Evolutionary conservation across 805 yeast genomes (phyloP).

Genomic region (Danielia reshetovae): DNA sequence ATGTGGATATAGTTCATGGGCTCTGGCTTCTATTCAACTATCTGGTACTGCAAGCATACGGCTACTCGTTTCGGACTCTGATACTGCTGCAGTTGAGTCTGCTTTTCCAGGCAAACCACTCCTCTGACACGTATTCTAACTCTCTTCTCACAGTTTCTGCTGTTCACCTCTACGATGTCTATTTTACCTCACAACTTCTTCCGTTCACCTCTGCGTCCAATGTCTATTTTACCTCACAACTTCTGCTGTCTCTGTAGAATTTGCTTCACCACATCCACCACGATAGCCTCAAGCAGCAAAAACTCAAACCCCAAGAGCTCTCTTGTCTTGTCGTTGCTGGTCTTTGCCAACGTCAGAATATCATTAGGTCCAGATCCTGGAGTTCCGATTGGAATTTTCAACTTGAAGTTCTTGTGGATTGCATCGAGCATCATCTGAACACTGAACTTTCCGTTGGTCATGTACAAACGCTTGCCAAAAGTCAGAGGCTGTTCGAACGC

Average conservation of each 20-base stretch:
- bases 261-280: conserved; percentile 18
- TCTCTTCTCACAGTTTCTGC: no score
- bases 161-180: no score
- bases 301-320: conserved; percentile 14
- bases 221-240: no score
- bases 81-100: no score
- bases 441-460: conserved; percentile 32
- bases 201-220: no score
- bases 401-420: conserved; percentile 26
- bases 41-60: no score
- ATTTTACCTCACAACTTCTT: no score
- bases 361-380: conserved; percentile 29
- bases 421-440: conserved; percentile 34
- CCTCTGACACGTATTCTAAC: no score
- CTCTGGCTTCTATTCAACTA: no score
- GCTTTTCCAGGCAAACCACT: no score
- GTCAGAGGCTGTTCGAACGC: conserved; percentile 25
- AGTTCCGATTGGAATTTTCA: conserved; percentile 21
- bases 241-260: conserved; percentile 6
- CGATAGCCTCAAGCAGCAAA: conserved; percentile 12
- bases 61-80: no score
- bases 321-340: conserved; percentile 14
- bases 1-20: no score
- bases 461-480: conserved; percentile 15
- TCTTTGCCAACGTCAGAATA: conserved; percentile 18